phyloP scores from a whole-genome alignment of 352 stramenopile species.

The Globisporangium radiosum region DNA sequence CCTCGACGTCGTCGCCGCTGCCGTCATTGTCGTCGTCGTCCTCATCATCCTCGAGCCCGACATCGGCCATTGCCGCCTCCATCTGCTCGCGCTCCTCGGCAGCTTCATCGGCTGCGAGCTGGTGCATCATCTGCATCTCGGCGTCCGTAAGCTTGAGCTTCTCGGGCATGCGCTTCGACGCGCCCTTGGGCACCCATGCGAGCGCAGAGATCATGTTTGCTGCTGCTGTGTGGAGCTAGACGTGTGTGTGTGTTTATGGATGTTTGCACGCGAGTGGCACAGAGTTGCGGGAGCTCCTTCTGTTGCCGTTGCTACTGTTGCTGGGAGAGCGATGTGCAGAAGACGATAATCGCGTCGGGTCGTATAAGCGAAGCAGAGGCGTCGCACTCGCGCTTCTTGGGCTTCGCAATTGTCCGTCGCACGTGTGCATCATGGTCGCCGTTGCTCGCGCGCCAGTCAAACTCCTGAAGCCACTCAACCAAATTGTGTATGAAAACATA shows the following conservation, averaged over 20 bases:
- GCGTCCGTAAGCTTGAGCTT: conserved; percentile 83
- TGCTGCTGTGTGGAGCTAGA: background rate
- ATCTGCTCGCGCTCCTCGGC: conserved; percentile 50
- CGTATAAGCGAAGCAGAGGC: too few species aligned
- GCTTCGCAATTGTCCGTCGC: too few species aligned
- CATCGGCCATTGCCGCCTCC: conserved; percentile 43
- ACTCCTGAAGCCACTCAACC: too few species aligned
- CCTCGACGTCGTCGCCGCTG: conserved; percentile 3
- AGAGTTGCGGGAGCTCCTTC: too few species aligned
- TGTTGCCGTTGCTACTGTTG: too few species aligned
- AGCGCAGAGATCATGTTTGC: conserved; percentile 48
- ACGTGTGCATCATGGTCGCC: too few species aligned
- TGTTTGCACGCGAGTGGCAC: background rate
- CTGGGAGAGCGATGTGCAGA: too few species aligned
- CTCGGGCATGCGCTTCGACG: conserved; percentile 62
- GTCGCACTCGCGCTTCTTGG: too few species aligned
- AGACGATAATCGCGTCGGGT: too few species aligned
- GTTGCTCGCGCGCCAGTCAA: too few species aligned
- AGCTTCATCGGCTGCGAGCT: conserved; percentile 69
- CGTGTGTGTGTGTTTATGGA: background rate
- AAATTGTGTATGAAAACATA: too few species aligned
- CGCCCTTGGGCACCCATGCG: conserved; percentile 48
- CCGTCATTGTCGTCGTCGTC: conserved; percentile 22
- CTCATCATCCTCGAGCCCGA: conserved; percentile 34
- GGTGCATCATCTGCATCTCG: conserved; percentile 76